Base-by-base conservation (phyloP, 768 basidiomycete genomes). In the Suillus ampliporus region DNA sequence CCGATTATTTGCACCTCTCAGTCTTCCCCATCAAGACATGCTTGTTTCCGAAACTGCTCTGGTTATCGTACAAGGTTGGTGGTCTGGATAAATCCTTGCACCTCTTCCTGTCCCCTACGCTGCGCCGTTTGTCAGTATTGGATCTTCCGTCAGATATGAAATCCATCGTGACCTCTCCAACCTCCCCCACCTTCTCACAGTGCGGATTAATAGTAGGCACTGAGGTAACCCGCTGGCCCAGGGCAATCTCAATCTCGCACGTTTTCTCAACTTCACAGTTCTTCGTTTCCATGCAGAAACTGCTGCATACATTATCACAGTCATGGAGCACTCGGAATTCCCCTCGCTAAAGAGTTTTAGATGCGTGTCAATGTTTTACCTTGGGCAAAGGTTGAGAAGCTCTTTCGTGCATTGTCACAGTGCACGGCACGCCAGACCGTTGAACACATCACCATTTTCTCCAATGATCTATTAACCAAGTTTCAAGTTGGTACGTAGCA, bases 371-470 rank as follows among this genome's bases (percentile, higher is more conserved):
- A 5, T 19, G 11, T 40, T 28, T 40, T 56, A 41, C 17, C 10
- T 56, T 56, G 5, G 10, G 54, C 5, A 40, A 26, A 40, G 37
- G 54, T 38, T 19, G 26, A 41, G 54, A 23, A 19, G 23, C 38
- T 56, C 37, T 40, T 26, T n/a, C 26, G 23, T 26, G 38, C 54
- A 41, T 17, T 56, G 10, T 56, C 54, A 19, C 54, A 7, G n/a
- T 56, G 54, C 54, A 56, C 40, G 28, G 37, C 54, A 26, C 28
- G 23, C 38, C 38, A 56, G 17, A 56, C 54, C 17, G 38, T 56
- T 13, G 23, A 56, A 56, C 10, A 28, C 10, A 40, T 56, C 26
- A 7, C 11, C 6, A 56, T 56, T 7, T 38, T 38, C 38, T 26
- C 38, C 17, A 3, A 3, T 2, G 8, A 26, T 38, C 41, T 19